Percentiles rank a stretch among this genome's conserved stretches.
phyloP scores from a whole-genome alignment of 371 early-diverging fungal genomes.

The Batrachochytrium dendrobatidis region DNA sequence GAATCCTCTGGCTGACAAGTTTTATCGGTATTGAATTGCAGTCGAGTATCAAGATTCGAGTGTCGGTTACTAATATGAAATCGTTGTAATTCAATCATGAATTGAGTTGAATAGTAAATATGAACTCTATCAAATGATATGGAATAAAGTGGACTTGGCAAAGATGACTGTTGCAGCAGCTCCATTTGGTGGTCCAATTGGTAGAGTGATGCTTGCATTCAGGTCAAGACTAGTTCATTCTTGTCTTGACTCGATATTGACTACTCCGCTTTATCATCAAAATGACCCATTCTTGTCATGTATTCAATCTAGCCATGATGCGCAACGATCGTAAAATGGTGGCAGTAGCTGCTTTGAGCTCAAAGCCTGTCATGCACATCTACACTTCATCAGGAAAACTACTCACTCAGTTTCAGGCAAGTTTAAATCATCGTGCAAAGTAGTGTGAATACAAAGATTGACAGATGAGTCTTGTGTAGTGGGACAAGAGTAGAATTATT shows the following conservation, averaged over 20 bases:
- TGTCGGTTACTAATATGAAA: background rate
- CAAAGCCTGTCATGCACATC: constrained; percentile 72
- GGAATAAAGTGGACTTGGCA: constrained; percentile 78
- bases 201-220: constrained; percentile 37
- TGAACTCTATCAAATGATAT: constrained; percentile 70
- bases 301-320: constrained; percentile 74
- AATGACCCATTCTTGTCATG: background rate
- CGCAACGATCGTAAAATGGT: constrained; percentile 78
- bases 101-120: constrained; percentile 23
- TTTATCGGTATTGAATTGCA: constrained; percentile 19
- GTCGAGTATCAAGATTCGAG: background rate
- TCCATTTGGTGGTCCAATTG: constrained; percentile 87
- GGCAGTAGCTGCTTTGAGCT: constrained; percentile 60
- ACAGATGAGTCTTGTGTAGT: constrained; percentile 43
- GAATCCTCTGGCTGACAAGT: constrained; percentile 28
- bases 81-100: background rate
- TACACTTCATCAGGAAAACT: constrained; percentile 80
- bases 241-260: background rate
- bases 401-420: constrained; percentile 75
- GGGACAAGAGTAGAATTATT: constrained; percentile 85
- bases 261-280: background rate
- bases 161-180: constrained; percentile 76
- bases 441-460: background rate
- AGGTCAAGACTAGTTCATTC: background rate
- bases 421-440: background rate